Evolutionary conservation across 164 flowering plant genomes (phyloP).

Genomic region (Santalum album): DNA sequence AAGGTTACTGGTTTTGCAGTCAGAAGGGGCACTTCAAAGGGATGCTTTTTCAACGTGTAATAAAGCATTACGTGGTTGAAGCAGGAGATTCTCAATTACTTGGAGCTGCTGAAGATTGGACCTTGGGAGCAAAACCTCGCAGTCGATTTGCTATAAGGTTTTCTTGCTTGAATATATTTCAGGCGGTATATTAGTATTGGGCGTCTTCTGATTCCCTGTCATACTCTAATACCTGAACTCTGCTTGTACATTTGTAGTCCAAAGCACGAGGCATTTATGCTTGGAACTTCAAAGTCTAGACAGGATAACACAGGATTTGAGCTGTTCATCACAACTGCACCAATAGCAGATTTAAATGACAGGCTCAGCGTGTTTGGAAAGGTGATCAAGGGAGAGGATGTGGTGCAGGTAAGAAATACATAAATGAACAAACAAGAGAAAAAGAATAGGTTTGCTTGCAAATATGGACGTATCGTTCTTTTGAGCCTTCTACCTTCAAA

Average conservation of each 20-base stretch:
- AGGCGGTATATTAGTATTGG: no score
- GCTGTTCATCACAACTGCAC: constrained; percentile 81
- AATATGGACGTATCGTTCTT: background rate
- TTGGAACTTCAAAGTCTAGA: constrained; percentile 79
- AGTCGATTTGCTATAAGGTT: constrained; percentile 53
- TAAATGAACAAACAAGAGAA: no score
- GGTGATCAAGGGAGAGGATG: constrained; percentile 83
- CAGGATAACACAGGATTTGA: constrained; percentile 48
- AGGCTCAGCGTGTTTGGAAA: constrained; percentile 85
- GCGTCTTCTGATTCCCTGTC: background rate
- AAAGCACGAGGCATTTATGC: constrained; percentile 93
- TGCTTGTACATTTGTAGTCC: constrained; percentile 30
- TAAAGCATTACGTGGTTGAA: constrained; percentile 86
- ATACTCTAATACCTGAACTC: no score
- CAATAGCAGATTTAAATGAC: constrained; percentile 73
- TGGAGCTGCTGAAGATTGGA: constrained; percentile 83
- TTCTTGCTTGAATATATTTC: constrained; percentile 2
- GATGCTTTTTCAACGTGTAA: constrained; percentile 70
- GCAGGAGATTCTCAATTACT: constrained; percentile 54
- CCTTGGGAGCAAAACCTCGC: constrained; percentile 47
- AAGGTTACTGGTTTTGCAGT: constrained; percentile 38
- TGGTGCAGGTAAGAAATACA: constrained; percentile 91
- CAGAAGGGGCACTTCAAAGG: constrained; percentile 84
- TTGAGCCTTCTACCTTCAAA: background rate
- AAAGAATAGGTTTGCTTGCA: background rate